phyloP scores from a whole-genome alignment of 495 filamentous ascomycete genomes.

The Tuber calosporum region DNA sequence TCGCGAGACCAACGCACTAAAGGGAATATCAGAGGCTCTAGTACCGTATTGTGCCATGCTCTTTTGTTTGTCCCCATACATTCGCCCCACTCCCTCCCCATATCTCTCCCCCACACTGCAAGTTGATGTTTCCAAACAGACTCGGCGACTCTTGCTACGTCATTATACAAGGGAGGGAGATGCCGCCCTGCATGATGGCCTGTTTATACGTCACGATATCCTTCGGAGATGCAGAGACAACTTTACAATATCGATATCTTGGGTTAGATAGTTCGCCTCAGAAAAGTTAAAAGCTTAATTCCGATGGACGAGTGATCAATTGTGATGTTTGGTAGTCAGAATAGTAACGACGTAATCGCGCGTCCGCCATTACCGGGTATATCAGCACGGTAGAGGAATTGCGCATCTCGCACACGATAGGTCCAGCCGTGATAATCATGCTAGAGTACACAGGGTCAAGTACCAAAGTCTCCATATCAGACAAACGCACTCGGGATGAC shows the following conservation, averaged over 20 bases:
- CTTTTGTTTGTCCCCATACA: conserved; percentile 18
- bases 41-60: background rate
- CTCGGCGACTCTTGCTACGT: conserved; percentile 32
- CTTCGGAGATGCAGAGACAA: conserved; percentile 4
- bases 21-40: conserved; percentile 23
- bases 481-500: background rate
- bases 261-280: conserved; percentile 2
- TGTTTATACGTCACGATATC: conserved; percentile 35
- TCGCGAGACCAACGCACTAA: conserved; percentile 16
- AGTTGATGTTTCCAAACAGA: conserved; percentile 23
- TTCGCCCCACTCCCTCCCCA: conserved; percentile 10
- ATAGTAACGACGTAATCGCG: background rate
- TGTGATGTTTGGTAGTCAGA: conserved; percentile 13
- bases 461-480: background rate
- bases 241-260: background rate
- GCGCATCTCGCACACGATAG: background rate
- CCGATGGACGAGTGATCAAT: conserved; percentile 31
- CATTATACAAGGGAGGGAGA: conserved; percentile 16
- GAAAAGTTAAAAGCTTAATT: background rate
- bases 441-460: background rate
- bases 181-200: conserved; percentile 27
- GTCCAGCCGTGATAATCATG: background rate
- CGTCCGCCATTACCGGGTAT: background rate
- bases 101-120: conserved; percentile 18
- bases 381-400: background rate